Evolutionary conservation across 305 asterid species (phyloP), one percentile per base, ranked within the genome.

Genomic region (Plantago coronopus): DNA sequence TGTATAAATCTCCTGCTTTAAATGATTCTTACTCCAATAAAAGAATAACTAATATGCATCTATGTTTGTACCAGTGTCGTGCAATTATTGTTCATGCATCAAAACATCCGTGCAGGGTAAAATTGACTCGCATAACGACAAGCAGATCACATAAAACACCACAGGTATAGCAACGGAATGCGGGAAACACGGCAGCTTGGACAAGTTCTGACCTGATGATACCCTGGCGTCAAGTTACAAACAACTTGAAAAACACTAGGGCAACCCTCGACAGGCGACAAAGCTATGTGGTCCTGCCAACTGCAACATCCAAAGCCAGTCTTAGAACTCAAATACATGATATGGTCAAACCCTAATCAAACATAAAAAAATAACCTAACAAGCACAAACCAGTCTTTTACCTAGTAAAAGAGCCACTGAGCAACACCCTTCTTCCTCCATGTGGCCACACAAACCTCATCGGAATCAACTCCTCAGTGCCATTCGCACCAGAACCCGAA

Each of bases 321-420:
- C 57, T 62, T 17, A 48, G 46, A 14, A 67, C 61, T 48, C 17
- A 59, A 14, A 17, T 6, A 3, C 62, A 15, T 12, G 45, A 15
- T 2, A 17, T 7, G 1, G 25, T 56, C 47, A 54, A 21, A 40
- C 43, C 44, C 38, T 22, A 43, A 17, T 11, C 13, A 14, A 40
- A n/a, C n/a, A n/a, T 15, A 57, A 6, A 21, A 42, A 12, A 16
- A 5, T 2, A 40, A 58, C 12, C 14, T 34, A 38, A 1, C 62
- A 23, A 29, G 31, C 31, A 19, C n/a, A 15, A 54, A 16, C 5
- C 54, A 31, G 38, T 54, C 66, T 57, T 86, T 78, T 75, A 93
- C 99, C 97, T 94, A 9, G 94, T 89, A 65, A 93, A 93, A 0
- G 99, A 79, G 76, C 96, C 95, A 78, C 85, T 77, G 70, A 93